A percentile compares a stretch with the other conserved stretches of the same genome.
phyloP scores from a whole-genome alignment of 177 flowering plant genomes.

The Vitis hybrid region DNA sequence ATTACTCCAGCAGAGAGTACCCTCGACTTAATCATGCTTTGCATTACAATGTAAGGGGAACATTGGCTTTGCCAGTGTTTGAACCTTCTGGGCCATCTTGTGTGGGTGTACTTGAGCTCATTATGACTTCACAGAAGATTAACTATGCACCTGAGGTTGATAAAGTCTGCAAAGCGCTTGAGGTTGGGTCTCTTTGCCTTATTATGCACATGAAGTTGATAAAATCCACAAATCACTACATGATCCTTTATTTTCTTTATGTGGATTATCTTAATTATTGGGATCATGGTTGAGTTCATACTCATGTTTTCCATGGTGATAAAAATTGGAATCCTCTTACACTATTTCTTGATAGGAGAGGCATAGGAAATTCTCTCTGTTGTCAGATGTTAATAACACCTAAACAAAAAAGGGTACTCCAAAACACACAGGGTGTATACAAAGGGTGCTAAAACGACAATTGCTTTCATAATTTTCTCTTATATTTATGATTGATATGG shows the following conservation, averaged over 20 bases:
- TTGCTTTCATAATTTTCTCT: too few relatives aligned
- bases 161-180: constrained; percentile 98
- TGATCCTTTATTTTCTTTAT: neutral
- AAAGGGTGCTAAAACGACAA: too few relatives aligned
- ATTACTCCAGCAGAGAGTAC: constrained; percentile 78
- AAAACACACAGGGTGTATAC: too few relatives aligned
- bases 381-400: too few relatives aligned
- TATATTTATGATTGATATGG: too few relatives aligned
- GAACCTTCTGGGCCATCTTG: constrained; percentile 84
- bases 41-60: constrained; percentile 75
- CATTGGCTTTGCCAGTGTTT: constrained; percentile 94
- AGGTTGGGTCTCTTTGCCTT: constrained; percentile 51
- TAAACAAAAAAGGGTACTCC: too few relatives aligned
- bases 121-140: constrained; percentile 83
- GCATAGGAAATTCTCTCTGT: too few relatives aligned
- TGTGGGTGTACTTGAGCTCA: constrained; percentile 93
- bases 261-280: neutral
- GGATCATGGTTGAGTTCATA: too few relatives aligned
- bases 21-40: constrained; percentile 76
- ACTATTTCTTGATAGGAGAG: too few relatives aligned
- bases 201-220: neutral
- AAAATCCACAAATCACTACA: neutral
- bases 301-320: too few relatives aligned
- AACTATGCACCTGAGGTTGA: constrained; percentile 95
- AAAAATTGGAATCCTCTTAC: too few relatives aligned